These are phyloP conservation scores for Coffea eugenioides DNA, from an alignment of 257 asterid genomes.

Conservation along the genomic window DNA sequence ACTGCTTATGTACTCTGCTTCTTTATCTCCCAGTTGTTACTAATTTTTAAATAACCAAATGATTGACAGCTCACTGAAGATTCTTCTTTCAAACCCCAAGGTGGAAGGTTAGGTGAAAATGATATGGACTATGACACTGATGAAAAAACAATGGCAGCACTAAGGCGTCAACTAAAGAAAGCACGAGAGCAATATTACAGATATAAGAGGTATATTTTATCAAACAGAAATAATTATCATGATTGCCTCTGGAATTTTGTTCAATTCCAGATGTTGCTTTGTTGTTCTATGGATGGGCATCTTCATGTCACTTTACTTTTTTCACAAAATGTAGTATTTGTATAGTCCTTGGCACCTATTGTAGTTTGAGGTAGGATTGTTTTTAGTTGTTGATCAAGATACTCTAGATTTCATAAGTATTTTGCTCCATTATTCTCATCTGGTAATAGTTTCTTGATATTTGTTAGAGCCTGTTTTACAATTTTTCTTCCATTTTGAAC, in stretches of 20 bases:
- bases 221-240: not conserved
- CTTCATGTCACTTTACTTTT: not conserved
- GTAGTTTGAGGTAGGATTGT: not conserved
- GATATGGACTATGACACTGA: slow-evolving; percentile 87
- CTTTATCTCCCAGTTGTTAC: slow-evolving; percentile 1
- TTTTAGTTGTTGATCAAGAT: not conserved
- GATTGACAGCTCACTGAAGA: slow-evolving; percentile 60
- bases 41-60: not conserved
- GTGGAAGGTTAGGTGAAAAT: slow-evolving; percentile 70
- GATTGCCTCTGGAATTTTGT: not conserved
- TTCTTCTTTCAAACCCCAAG: slow-evolving; percentile 75
- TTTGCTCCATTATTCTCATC: not conserved
- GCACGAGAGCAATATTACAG: slow-evolving; percentile 68
- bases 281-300: no score
- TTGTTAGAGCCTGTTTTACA: not conserved
- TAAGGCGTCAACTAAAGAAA: slow-evolving; percentile 64
- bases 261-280: not conserved
- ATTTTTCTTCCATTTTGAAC: not conserved
- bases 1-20: not conserved
- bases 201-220: slow-evolving; percentile 53
- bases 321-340: not conserved
- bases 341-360: not conserved
- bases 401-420: not conserved
- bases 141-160: slow-evolving; percentile 69
- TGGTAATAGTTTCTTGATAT: not conserved